A percentile compares a stretch with the other conserved stretches of the same genome.
Conservation (phyloP, 2,329 filamentous ascomycete genomes). For the Claviceps sp. region DNA sequence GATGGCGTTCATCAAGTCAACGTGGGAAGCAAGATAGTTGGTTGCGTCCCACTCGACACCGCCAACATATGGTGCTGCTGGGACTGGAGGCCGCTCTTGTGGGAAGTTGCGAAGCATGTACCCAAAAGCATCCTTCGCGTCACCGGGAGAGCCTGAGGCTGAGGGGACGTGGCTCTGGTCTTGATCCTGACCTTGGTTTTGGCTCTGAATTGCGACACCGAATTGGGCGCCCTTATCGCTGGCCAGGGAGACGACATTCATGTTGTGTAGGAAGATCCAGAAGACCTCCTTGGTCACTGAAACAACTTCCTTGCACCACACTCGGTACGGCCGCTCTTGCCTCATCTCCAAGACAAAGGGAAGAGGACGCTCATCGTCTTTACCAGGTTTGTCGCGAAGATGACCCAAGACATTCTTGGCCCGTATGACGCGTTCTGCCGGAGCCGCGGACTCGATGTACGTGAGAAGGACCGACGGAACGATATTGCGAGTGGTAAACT, state of each 20-base stretch:
- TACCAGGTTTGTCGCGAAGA: constrained; percentile 64
- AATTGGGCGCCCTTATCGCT: constrained; percentile 20
- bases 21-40: constrained; percentile 83
- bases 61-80: constrained; percentile 88
- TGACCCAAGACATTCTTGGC: constrained; percentile 65
- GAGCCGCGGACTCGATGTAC: constrained; percentile 59
- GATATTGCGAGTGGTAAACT: constrained; percentile 86
- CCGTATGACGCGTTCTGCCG: constrained; percentile 49
- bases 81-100: constrained; percentile 73
- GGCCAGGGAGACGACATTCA: constrained; percentile 69
- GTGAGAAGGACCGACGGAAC: constrained; percentile 82
- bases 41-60: constrained; percentile 98
- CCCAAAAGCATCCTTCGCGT: constrained; percentile 30
- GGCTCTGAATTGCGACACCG: background rate
- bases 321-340: constrained; percentile 71
- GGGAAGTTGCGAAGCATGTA: constrained; percentile 69
- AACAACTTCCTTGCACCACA: constrained; percentile 87
- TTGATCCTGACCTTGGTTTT: background rate
- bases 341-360: constrained; percentile 86
- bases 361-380: constrained; percentile 62
- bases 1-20: constrained; percentile 86
- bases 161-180: background rate
- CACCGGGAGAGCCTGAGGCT: background rate
- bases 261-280: constrained; percentile 94
- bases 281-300: constrained; percentile 97